A percentile compares a stretch with the other conserved stretches of the same genome.
Conservation (phyloP, 164 flowering plant genomes). For the Chimonanthus salicifolius region DNA sequence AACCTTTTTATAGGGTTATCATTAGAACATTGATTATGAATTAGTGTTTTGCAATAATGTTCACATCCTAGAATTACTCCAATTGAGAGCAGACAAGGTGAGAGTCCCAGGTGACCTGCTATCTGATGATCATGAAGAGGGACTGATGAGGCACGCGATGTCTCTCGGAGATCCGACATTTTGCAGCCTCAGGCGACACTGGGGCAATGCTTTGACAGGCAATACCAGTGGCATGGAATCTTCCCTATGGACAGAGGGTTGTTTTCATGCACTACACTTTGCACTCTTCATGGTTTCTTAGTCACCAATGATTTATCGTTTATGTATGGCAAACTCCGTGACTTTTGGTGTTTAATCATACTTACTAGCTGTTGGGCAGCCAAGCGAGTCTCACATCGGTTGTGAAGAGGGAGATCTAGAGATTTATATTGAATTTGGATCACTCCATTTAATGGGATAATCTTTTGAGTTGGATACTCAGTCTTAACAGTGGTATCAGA, state of each 20-base stretch:
- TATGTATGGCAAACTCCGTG: no score
- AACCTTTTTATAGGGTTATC: background rate
- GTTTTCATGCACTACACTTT: conserved; percentile 1
- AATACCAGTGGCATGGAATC: conserved; percentile 1
- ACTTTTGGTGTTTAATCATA: no score
- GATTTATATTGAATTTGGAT: no score
- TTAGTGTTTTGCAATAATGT: no score
- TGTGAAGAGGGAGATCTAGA: no score
- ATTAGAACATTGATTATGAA: background rate
- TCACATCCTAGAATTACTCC: background rate
- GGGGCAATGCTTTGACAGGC: conserved; percentile 3
- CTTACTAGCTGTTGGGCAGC: no score
- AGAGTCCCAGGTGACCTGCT: background rate
- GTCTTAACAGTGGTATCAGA: no score
- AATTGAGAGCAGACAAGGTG: background rate
- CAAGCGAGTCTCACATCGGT: no score
- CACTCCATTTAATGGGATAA: no score
- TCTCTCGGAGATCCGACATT: conserved; percentile 2
- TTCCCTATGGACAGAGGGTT: conserved; percentile 3
- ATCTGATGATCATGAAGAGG: background rate
- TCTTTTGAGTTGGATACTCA: no score
- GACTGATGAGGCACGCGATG: conserved; percentile 1
- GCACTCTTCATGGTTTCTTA: background rate
- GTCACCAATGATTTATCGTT: no score
- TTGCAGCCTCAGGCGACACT: background rate